Evolutionary conservation across 2,329 filamentous ascomycete genomes (phyloP), one percentile per base, ranked within the genome.

Genomic region (Cercospora brassicicola): DNA sequence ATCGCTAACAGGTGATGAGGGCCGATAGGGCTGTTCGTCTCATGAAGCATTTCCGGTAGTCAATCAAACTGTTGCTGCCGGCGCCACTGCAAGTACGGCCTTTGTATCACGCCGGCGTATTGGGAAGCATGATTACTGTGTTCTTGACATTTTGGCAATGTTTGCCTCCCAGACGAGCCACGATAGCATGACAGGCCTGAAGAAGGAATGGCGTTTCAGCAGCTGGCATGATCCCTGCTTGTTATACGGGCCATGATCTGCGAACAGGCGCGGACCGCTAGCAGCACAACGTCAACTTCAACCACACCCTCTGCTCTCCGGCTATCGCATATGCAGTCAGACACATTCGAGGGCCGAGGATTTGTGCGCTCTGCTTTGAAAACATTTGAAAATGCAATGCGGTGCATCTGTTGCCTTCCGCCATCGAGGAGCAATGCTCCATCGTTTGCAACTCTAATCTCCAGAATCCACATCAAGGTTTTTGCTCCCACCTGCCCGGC

Each of bases 201-300:
- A 53, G 48, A 57, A 31, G n/a, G 55, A 59, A 59, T 36, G 9
- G 11, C 18, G 39, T 55, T 23, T 55, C 59, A 26, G 9, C 51
- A 15, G 9, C 61, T 33, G 42, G 61, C 61, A 55, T 63, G 23
- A 63, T 33, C 61, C 61, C 18, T 28, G 61, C 20, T 20, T 3
- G 13, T n/a, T 5, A n/a, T 8, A 55, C 26, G 8, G 28, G 26
- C 61, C 45, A 26, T 31, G 65, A 63, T 67, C 59, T 62, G 51
- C 59, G 48, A 53, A 62, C 26, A 59, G 64, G 30, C 18, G 59
- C 60, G 64, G 31, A 62, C 23, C 60, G 42, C 60, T 36, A 53
- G 42, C 13, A 51, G 15, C 11, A 51, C 28, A 53, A 31, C 60
- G 60, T 20, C 48, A 63, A 55, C 28, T 53, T 36, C 61, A 56